These are phyloP conservation scores for Aspergillus luchuensis DNA, from an alignment of 2,329 filamentous ascomycete genomes.

Conservation along the genomic window DNA sequence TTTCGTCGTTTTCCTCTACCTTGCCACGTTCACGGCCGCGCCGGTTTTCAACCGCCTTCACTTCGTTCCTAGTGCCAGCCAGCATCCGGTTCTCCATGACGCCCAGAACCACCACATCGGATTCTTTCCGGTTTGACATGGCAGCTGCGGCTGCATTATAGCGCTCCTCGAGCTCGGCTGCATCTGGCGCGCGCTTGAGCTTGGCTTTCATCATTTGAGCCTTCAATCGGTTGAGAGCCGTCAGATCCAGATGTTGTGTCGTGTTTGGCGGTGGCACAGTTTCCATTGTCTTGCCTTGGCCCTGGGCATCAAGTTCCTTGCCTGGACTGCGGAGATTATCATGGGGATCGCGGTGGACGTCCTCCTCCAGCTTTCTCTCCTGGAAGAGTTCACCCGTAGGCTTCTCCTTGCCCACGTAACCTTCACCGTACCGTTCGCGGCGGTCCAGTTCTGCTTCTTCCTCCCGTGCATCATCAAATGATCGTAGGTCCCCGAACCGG, in stretches of 20 bases:
- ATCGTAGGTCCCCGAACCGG: constrained; percentile 75
- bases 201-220: constrained; percentile 97
- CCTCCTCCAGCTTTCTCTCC: constrained; percentile 68
- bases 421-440: constrained; percentile 77
- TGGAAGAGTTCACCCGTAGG: constrained; percentile 84
- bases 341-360: constrained; percentile 45
- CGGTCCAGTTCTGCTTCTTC: constrained; percentile 90
- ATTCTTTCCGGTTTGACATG: constrained; percentile 59
- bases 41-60: constrained; percentile 75
- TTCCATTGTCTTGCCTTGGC: constrained; percentile 61
- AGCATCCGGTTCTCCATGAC: constrained; percentile 90
- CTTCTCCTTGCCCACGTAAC: constrained; percentile 81
- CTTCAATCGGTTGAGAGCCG: constrained; percentile 81
- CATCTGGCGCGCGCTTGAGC: constrained; percentile 74
- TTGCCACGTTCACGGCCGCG: constrained; percentile 80
- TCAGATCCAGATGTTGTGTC: constrained; percentile 67
- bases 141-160: constrained; percentile 75
- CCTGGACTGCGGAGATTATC: constrained; percentile 35
- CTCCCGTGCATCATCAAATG: constrained; percentile 90
- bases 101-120: constrained; percentile 75
- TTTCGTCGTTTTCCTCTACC: constrained; percentile 90
- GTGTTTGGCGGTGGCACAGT: constrained; percentile 55
- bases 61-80: constrained; percentile 72
- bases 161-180: constrained; percentile 74
- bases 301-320: constrained; percentile 39